Conservation (phyloP, 2,329 filamentous ascomycete species). For the Aspergillus ustus region DNA sequence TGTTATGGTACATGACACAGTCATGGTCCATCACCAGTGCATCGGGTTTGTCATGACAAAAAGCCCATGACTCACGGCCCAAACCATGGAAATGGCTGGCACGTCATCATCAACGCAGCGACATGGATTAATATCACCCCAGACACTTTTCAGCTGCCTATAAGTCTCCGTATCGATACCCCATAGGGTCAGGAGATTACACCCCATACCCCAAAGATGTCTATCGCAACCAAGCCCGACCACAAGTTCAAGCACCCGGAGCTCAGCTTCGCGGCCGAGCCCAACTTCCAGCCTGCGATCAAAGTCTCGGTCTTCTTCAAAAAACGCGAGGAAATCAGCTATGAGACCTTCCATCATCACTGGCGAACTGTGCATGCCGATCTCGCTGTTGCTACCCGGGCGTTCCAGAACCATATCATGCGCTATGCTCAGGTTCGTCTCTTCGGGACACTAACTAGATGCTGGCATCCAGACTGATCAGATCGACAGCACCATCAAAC, state of each 20-base stretch:
- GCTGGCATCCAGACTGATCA: not conserved
- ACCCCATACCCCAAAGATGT: not conserved
- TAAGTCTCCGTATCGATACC: no score
- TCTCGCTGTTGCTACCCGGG: not conserved
- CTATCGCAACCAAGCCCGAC: not conserved
- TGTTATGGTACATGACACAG: no score
- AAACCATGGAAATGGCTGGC: no score
- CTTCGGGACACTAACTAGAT: no score
- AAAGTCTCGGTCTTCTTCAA: constrained; percentile 8
- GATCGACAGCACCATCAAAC: constrained; percentile 1
- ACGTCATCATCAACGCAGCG: no score
- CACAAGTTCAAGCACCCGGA: not conserved
- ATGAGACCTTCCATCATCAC: not conserved
- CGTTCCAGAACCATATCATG: not conserved
- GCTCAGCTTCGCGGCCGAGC: not conserved
- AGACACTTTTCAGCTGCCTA: no score
- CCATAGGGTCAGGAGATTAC: no score
- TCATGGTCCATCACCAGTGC: no score
- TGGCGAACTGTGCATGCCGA: constrained; percentile 5
- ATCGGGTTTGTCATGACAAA: no score
- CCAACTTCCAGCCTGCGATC: constrained; percentile 4
- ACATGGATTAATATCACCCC: no score
- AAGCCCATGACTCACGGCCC: no score
- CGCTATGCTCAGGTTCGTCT: constrained; percentile 2
- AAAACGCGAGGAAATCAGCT: not conserved